A percentile compares a stretch with the other conserved stretches of the same genome.
Evolutionary conservation across 768 basidiomycete species (phyloP).

Genomic region (Boletellus emodensis): DNA sequence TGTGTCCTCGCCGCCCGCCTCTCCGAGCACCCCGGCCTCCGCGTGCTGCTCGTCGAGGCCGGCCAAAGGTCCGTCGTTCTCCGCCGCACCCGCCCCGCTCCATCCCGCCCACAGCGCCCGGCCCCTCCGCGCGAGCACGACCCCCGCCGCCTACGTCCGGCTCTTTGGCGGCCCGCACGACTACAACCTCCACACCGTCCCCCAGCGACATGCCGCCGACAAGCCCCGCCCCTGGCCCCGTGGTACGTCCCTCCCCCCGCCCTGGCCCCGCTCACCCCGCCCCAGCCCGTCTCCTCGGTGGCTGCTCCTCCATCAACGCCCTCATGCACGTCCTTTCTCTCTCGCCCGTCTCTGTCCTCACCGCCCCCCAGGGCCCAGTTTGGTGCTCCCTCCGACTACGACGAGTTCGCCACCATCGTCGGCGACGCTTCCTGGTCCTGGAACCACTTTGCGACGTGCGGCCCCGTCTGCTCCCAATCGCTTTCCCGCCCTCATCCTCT

Average conservation of each 20-base stretch:
- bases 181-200: constrained; percentile 53
- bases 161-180: constrained; percentile 47
- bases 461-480: not conserved
- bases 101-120: constrained; percentile 37
- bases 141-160: constrained; percentile 40
- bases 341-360: constrained; percentile 6
- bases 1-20: constrained; percentile 44
- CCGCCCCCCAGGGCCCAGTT: constrained; percentile 42
- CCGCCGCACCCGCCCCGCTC: not conserved
- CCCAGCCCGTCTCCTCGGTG: constrained; percentile 66
- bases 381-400: constrained; percentile 64
- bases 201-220: constrained; percentile 47
- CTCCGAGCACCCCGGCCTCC: constrained; percentile 33
- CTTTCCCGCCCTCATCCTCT: not conserved
- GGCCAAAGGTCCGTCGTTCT: constrained; percentile 42
- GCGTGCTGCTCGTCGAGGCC: constrained; percentile 39
- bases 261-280: not conserved
- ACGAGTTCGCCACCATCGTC: constrained; percentile 56
- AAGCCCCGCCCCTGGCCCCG: constrained; percentile 59
- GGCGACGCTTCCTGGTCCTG: constrained; percentile 55
- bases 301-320: constrained; percentile 70
- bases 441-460: constrained; percentile 49
- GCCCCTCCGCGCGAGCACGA: constrained; percentile 37
- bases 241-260: constrained; percentile 38
- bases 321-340: constrained; percentile 32